Evolutionary conservation across 140 eudicot species (phyloP), one percentile per base, ranked within the genome.

Genomic region (Ambrosia hybrid): DNA sequence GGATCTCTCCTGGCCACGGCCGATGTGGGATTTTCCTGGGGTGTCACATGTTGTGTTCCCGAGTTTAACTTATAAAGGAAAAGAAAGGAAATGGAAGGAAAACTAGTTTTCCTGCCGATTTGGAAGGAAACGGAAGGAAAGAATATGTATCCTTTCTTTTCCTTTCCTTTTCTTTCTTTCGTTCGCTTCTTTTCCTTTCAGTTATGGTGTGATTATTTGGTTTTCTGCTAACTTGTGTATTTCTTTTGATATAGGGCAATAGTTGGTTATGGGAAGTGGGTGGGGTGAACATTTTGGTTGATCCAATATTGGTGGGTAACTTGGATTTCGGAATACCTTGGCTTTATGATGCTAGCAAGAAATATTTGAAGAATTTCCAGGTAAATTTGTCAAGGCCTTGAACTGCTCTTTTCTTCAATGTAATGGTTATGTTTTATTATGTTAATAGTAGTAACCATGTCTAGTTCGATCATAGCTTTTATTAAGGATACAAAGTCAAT

Each of bases 191-290:
- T n/a, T n/a, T n/a, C n/a, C n/a, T n/a, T 52, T 52, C 17, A 7
- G 57, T 12, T 52, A 13, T 52, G 57, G 21, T 52, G 17, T 0
- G 2, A 16, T 33, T 56, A 4, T 36, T 15, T 10, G 30, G 38
- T 8, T 62, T 62, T 62, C 3, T 51, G 63, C 6, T 56, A 2
- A 8, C 61, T n/a, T 10, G 10, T 43, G 9, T 3, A 15, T 4
- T 62, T 65, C 49, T 66, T 78, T 67, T 83, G 75, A 58, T 74
- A 37, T 62, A 92, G 98, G 98, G 95, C 8, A 92, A 89, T 79
- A 89, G 96, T 77, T 92, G 98, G 98, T 62, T 92, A 68, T 89
- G 98, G 98, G 98, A 92, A 74, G 96, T 92, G 14, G 89, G 86
- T 73, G 92, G 96, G 41, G 77, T 85, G 77, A 89, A 80, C 71